Percentiles rank a stretch among this genome's conserved stretches.
Conservation (phyloP, 2,329 filamentous ascomycete species). For the Botryotinia narcissicola region DNA sequence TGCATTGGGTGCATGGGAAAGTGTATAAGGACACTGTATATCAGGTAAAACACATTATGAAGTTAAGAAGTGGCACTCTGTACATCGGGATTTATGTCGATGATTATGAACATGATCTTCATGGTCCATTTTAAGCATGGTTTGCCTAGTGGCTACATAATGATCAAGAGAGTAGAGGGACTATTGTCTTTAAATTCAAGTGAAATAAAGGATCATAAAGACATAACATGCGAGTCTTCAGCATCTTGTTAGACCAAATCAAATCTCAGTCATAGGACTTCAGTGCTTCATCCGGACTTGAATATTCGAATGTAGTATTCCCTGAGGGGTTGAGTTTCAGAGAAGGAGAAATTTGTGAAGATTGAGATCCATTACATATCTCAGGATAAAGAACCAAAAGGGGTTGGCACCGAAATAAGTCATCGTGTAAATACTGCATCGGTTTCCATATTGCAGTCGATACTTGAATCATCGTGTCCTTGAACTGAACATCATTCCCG, state of each 20-base stretch:
- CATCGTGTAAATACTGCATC: neutral
- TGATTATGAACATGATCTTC: neutral
- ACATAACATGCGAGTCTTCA: neutral
- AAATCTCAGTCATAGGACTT: neutral
- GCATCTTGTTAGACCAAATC: neutral
- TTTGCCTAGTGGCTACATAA: neutral
- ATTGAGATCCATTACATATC: neutral
- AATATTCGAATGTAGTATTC: neutral
- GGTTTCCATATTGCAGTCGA: neutral
- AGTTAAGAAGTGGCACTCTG: neutral
- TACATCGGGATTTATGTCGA: neutral
- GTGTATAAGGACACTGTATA: conserved; percentile 22
- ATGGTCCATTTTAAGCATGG: no score
- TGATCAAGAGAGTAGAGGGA: neutral
- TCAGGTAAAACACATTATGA: conserved; percentile 17
- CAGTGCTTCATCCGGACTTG: neutral
- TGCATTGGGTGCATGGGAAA: conserved; percentile 17
- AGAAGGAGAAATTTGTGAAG: neutral
- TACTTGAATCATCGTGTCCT: neutral
- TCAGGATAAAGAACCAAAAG: neutral
- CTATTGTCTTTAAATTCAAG: neutral
- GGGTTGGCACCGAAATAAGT: neutral
- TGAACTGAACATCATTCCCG: neutral
- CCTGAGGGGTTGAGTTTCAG: neutral
- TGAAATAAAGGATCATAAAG: neutral